Evolutionary conservation across 1,284 basidiomycete species (phyloP).

Genomic region (Anthracocystis walkeri): DNA sequence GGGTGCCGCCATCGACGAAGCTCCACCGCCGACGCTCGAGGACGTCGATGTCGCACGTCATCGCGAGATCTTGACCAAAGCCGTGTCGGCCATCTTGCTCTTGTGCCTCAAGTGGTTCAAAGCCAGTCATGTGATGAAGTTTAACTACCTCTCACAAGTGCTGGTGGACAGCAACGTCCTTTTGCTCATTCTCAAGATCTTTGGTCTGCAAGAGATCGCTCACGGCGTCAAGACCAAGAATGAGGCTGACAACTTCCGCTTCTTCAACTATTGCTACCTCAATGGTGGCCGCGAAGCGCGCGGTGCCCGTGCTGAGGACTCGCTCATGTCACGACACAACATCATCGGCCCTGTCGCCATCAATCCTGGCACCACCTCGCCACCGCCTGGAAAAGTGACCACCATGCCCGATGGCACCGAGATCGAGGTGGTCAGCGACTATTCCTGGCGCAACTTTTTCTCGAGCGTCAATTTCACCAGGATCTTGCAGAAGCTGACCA

Average conservation of each 20-base stretch:
- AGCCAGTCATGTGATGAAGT: conserved; percentile 90
- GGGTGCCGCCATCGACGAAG: conserved; percentile 64
- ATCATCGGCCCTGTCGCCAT: conserved; percentile 53
- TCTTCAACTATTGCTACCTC: conserved; percentile 91
- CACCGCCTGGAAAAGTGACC: conserved; percentile 38
- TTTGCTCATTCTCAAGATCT: conserved; percentile 95
- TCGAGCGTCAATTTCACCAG: conserved; percentile 97
- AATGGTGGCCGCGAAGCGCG: conserved; percentile 71
- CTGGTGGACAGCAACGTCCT: conserved; percentile 95
- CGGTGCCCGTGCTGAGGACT: conserved; percentile 70
- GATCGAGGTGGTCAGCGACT: conserved; percentile 88
- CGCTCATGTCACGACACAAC: conserved; percentile 43
- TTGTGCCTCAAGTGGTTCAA: conserved; percentile 98
- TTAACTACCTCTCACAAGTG: conserved; percentile 94
- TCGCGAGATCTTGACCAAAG: conserved; percentile 97
- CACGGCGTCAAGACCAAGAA: conserved; percentile 85
- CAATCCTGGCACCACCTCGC: conserved; percentile 48
- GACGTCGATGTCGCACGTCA: conserved; percentile 95
- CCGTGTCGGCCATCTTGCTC: conserved; percentile 92
- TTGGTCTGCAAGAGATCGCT: conserved; percentile 91
- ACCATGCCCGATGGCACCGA: conserved; percentile 46
- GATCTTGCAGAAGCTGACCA: conserved; percentile 97
- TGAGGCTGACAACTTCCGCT: conserved; percentile 83
- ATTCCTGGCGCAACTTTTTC: conserved; percentile 98
- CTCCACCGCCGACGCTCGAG: conserved; percentile 84